A percentile compares a stretch with the other conserved stretches of the same genome.
Conservation (phyloP, 2,329 filamentous ascomycete species). For the Alternaria incomplexa region DNA sequence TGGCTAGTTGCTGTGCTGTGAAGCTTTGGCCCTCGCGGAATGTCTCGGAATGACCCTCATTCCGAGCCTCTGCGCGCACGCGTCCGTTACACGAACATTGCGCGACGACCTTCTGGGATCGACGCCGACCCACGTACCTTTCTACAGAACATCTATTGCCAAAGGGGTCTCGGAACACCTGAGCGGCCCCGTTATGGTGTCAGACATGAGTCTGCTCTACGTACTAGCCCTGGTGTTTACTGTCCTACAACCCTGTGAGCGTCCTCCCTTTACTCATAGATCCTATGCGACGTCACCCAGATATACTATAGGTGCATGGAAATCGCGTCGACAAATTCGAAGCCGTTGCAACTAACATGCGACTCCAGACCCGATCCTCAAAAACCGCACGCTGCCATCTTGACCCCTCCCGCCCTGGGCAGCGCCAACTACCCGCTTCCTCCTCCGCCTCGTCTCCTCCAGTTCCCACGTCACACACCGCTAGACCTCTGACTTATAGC, state of each 20-base stretch:
- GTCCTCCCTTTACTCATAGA: background rate
- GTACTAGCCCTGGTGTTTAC: slow-evolving; percentile 37
- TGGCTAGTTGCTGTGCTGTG: too few species aligned
- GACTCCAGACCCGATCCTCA: slow-evolving; percentile 3
- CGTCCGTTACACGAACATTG: background rate
- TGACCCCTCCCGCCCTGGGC: slow-evolving; percentile 22
- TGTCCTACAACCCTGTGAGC: slow-evolving; percentile 36
- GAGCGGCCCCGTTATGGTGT: background rate
- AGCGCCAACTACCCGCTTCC: slow-evolving; percentile 21
- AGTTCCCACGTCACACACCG: slow-evolving; percentile 10
- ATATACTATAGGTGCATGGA: background rate
- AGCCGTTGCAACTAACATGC: background rate
- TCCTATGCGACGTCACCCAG: background rate
- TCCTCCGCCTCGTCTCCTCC: background rate
- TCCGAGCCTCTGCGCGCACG: background rate
- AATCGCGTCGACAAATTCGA: background rate
- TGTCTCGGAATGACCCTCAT: background rate
- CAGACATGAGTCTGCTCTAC: slow-evolving; percentile 30
- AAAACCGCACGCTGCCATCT: slow-evolving; percentile 24
- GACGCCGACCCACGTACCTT: background rate
- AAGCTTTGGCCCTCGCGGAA: background rate
- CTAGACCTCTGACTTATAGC: slow-evolving; percentile 26
- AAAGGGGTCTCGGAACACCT: background rate
- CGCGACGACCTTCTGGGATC: background rate
- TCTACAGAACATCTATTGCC: background rate